Conservation (phyloP, 2,329 filamentous ascomycete species). For the Fusarium concolor region DNA sequence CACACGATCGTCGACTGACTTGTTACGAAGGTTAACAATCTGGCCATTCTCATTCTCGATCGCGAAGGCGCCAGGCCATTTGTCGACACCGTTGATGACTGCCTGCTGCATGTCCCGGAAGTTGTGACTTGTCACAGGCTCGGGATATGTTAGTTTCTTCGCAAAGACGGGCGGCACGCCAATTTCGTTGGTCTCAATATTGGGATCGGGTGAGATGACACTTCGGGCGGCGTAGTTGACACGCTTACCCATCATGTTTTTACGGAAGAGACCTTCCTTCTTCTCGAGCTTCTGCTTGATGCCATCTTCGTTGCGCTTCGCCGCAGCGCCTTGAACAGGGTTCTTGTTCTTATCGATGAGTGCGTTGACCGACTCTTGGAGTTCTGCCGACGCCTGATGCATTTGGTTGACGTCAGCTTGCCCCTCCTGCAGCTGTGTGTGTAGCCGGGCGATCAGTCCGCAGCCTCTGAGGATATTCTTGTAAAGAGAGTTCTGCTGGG, state of each 20-base stretch:
- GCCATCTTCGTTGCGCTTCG: slow-evolving; percentile 84
- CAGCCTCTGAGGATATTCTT: slow-evolving; percentile 84
- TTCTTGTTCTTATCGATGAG: slow-evolving; percentile 91
- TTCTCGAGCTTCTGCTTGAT: slow-evolving; percentile 99
- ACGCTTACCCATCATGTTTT: slow-evolving; percentile 99
- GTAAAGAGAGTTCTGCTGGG: slow-evolving; percentile 88
- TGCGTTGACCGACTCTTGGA: slow-evolving; percentile 93
- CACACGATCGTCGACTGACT: slow-evolving; percentile 87
- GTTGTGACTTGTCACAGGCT: slow-evolving; percentile 97
- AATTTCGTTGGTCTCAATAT: slow-evolving; percentile 99
- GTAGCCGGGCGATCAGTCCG: slow-evolving; percentile 78
- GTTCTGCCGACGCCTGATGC: slow-evolving; percentile 81
- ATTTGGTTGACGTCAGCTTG: slow-evolving; percentile 73
- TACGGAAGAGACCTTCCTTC: slow-evolving; percentile 97
- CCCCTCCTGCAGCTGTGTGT: slow-evolving; percentile 61
- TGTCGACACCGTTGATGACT: slow-evolving; percentile 92
- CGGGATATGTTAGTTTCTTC: slow-evolving; percentile 93
- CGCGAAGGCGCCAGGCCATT: slow-evolving; percentile 93
- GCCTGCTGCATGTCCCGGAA: slow-evolving; percentile 96
- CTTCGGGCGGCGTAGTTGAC: slow-evolving; percentile 98
- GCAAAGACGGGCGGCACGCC: slow-evolving; percentile 98
- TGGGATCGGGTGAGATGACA: slow-evolving; percentile 98
- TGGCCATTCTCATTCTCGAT: slow-evolving; percentile 97
- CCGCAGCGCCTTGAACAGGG: slow-evolving; percentile 81
- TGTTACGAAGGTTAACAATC: slow-evolving; percentile 86